Evolutionary conservation across 345 rosid species (phyloP).

Genomic region (Crucihimalaya himalaica): DNA sequence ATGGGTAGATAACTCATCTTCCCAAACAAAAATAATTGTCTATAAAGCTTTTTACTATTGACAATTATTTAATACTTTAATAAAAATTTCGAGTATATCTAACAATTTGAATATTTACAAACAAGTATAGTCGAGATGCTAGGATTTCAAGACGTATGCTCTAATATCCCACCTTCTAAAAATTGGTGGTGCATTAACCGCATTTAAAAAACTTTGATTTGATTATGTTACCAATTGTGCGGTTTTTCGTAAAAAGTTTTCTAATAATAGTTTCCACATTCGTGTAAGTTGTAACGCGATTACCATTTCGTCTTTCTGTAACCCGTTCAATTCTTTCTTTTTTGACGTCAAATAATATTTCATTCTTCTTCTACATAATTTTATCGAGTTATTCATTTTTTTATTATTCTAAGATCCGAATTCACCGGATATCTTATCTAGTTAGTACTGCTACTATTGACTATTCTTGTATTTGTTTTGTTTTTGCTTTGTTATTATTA

Average conservation of each 20-base stretch:
- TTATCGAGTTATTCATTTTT: neutral
- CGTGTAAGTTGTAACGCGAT: neutral
- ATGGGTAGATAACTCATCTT: slow-evolving; percentile 10
- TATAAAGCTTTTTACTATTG: slow-evolving; percentile 13
- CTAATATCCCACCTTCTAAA: neutral
- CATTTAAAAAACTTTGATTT: neutral
- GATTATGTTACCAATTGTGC: neutral
- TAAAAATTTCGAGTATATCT: neutral
- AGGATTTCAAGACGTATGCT: neutral
- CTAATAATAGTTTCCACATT: neutral
- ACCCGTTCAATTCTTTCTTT: neutral
- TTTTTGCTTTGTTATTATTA: neutral
- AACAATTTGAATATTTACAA: neutral
- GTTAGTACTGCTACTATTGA: neutral
- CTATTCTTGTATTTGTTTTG: neutral
- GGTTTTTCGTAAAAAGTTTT: neutral
- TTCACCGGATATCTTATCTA: neutral
- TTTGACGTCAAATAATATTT: neutral
- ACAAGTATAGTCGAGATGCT: neutral
- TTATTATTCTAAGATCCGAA: neutral
- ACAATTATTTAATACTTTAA: neutral
- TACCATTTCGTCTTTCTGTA: neutral
- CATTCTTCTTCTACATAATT: too few relatives aligned
- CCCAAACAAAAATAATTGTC: slow-evolving; percentile 25
- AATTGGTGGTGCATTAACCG: neutral